These are phyloP conservation scores for Ustilago loliicola DNA, from an alignment of 1,284 basidiomycete genomes.

Conservation along the genomic window DNA sequence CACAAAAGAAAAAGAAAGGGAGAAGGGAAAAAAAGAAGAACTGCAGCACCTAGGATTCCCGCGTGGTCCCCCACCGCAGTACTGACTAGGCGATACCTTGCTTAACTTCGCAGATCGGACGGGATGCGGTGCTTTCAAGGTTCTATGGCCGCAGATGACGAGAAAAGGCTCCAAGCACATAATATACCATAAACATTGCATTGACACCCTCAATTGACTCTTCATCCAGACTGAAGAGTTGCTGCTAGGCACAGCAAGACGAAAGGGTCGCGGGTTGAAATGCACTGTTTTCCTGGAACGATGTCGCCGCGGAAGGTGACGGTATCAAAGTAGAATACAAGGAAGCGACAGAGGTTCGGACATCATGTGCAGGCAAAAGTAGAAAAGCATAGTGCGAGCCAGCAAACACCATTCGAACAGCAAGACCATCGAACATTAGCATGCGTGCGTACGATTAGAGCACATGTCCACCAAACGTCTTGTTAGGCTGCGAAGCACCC, in stretches of 20 bases:
- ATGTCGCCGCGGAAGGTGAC: background rate
- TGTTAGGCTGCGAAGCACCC: conserved; percentile 8
- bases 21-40: conserved; percentile 3
- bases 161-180: background rate
- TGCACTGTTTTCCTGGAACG: background rate
- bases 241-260: too few species aligned
- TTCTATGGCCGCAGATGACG: conserved; percentile 80
- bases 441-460: conserved; percentile 14
- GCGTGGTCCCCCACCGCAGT: conserved; percentile 86
- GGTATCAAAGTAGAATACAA: conserved; percentile 2
- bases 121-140: conserved; percentile 84
- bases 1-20: background rate
- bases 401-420: background rate
- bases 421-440: background rate
- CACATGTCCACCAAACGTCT: conserved; percentile 47
- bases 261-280: background rate
- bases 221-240: too few species aligned
- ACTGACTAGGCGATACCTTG: conserved; percentile 83
- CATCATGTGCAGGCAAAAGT: background rate
- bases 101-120: conserved; percentile 85
- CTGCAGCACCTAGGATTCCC: conserved; percentile 78
- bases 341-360: background rate
- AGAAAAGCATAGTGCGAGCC: background rate
- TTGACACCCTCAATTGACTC: too few species aligned
- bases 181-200: too few species aligned